Evolutionary conservation across 164 flowering plant species (phyloP), one percentile per base, ranked within the genome.

Genomic region (Magnolia kwangsiensis): DNA sequence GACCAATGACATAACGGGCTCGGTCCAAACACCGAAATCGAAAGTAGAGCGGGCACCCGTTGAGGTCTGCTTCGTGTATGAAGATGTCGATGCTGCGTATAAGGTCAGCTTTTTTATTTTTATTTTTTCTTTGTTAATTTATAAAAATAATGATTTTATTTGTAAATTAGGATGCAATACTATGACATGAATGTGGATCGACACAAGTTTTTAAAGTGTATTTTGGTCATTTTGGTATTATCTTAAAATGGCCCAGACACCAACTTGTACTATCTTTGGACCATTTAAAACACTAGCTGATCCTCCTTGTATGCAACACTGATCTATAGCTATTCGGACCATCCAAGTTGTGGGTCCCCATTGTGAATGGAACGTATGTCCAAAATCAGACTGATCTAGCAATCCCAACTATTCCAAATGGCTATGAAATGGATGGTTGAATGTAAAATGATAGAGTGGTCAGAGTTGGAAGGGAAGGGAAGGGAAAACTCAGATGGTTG

Each of bases 31-130:
- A 0, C 78, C 84, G 5, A 49, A 8, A 5, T 50, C 83, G 11
- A 73, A 72, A 20, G 37, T 51, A 0, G 78, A 81, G 75, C 79
- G 97, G 64, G 50, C 80, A 3, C 92, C 90, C 0, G 69, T 91
- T 1, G 98, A 93, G 83, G 76, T 93, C 63, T 90, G 92, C 79
- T 90, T 95, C 50, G 90, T 81, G 58, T 93, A 90, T 71, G 1
- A 81, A 1, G 94, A 91, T 51, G 91, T 95, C 1, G 97, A 90
- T 80, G 93, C 92, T 27, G 97, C 97, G 0, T 92, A 83, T 75
- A 89, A 89, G 92, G 96, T 91, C 24, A 1, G 24, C 63, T 58
- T 31, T 7, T 21, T 76, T 8, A 14, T 69, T 7, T 23, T 7
- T 63, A n/a, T n/a, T 20, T 16, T 58, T 14, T 58, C 10, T 58